phyloP scores from a whole-genome alignment of 2,329 filamentous ascomycete genomes.

The Emmonsiellopsis sp. region DNA sequence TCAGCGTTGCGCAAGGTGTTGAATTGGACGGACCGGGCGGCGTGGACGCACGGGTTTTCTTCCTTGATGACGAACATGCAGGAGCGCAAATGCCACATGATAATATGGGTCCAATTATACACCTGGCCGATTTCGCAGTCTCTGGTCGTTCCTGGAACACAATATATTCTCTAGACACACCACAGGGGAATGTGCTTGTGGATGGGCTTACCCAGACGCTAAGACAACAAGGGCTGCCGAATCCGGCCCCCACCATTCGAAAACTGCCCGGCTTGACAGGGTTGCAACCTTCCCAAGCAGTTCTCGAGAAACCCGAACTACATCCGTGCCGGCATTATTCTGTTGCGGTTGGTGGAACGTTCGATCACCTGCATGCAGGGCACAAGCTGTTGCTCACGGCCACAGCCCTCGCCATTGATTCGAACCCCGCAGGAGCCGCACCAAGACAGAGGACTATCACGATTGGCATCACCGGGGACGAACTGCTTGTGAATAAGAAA shows the following conservation, averaged over 20 bases:
- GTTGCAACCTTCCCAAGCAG: background rate
- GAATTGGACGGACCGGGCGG: slow-evolving; percentile 58
- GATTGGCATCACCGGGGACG: slow-evolving; percentile 81
- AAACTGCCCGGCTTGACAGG: slow-evolving; percentile 4
- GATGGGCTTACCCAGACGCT: slow-evolving; percentile 23
- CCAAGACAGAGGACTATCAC: slow-evolving; percentile 47
- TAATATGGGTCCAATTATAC: slow-evolving; percentile 19
- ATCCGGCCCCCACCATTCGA: background rate
- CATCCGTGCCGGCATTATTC: slow-evolving; percentile 38
- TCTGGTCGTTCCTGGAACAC: slow-evolving; percentile 51
- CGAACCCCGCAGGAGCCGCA: slow-evolving; percentile 28
- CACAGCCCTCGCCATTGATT: slow-evolving; percentile 60
- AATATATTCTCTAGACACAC: slow-evolving; percentile 58
- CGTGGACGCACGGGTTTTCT: slow-evolving; percentile 65
- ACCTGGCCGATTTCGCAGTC: slow-evolving; percentile 44
- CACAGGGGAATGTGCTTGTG: slow-evolving; percentile 53
- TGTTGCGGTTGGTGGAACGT: slow-evolving; percentile 83
- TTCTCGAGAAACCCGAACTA: background rate
- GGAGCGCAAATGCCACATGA: background rate
- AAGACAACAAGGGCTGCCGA: background rate
- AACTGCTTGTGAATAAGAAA: slow-evolving; percentile 80
- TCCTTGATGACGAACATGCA: slow-evolving; percentile 52
- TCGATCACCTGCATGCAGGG: slow-evolving; percentile 89
- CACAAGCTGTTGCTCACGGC: slow-evolving; percentile 96
- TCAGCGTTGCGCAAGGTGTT: slow-evolving; percentile 57